Evolutionary conservation across 2,329 filamentous ascomycete genomes (phyloP), one percentile per base, ranked within the genome.

Genomic region (Colletotrichum sp.): DNA sequence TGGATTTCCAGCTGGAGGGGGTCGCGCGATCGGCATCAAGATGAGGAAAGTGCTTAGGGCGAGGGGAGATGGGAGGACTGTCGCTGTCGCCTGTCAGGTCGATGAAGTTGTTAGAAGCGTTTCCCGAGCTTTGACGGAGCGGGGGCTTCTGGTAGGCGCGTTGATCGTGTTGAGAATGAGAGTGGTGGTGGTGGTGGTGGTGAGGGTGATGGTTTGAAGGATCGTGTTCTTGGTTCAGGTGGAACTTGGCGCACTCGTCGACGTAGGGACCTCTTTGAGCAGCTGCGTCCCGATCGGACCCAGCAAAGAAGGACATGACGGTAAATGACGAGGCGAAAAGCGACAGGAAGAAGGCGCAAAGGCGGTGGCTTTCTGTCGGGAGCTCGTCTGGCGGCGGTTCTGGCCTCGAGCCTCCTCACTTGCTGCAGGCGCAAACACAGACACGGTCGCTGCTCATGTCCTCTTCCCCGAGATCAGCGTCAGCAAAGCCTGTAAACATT

Each of bases 361-460:
- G 64, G 28, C 34, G 60, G 26, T 55, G 30, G 44, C 62, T 71
- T 76, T 34, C 63, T 62, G 26, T 36, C 49, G 24, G 32, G 66
- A 32, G 7, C 16, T 34, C 28, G 55, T 39, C 28, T 60, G 62
- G 32, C 44, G 24, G 52, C 39, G 60, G 66, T 67, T 66, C 44
- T 55, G 67, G 62, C 71, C 72, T 75, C 57, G 26, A 62, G 75
- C 74, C 74, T 69, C 72, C 75, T 70, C 71, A 75, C 64, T 76
- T 74, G 71, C 60, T 71, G 59, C 70, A 49, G 49, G 70, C 75
- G 71, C 75, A 71, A 70, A 75, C 72, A 77, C 71, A 67, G 67
- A 77, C 72, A 69, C 74, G 65, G 65, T 75, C 66, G 63, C 72
- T 75, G 59, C 74, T 72, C 75, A 77, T 75, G 72, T 71, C 75